Evolutionary conservation across 177 flowering plant genomes (phyloP), one percentile per base, ranked within the genome.

Genomic region (Telopea speciosissima): DNA sequence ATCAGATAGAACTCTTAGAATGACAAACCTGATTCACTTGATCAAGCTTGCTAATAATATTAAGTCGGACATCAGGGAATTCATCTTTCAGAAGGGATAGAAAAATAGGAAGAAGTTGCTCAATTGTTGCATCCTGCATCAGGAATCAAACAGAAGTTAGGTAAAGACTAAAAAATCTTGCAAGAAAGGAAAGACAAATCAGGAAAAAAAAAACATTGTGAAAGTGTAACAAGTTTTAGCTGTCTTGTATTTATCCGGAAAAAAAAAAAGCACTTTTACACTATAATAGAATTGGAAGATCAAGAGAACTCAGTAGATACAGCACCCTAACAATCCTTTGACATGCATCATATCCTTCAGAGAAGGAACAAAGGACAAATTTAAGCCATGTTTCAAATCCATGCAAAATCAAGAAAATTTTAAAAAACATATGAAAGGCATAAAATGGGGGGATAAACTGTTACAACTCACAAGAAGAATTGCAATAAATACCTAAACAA

Each of bases 1-100:
- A 24, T 62, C 9, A 14, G 36, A 24, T 14, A 4, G 7, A 25
- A 28, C 36, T 62, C 21, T 1, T 17, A 17, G 36, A 26, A 62
- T 49, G 63, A 73, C 81, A 61, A 71, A 89, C 93, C 93, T 89
- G 93, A 74, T 90, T 90, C 62, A 90, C 93, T 89, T 89, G 96
- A 83, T 90, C 93, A 63, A 90, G 90, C 84, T 90, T 90, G 84
- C 93, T 87, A 63, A 90, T 89, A 28, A 90, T 90, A 72, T 87
- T 89, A 28, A 90, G 79, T 31, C 96, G 84, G 5, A 90, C 93
- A 76, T 89, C 93, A 68, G 96, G 96, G 74, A 87, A 90, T 73
- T 90, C 93, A 78, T 90, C 96, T 68, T 90, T 89, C 72, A 90
- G 78, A 69, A 90, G 93, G 64, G 93, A 89, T 40, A 90, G 89